These are phyloP conservation scores for Pseudogymnoascus sp. DNA, from an alignment of 2,329 filamentous ascomycete genomes.

Conservation along the genomic window DNA sequence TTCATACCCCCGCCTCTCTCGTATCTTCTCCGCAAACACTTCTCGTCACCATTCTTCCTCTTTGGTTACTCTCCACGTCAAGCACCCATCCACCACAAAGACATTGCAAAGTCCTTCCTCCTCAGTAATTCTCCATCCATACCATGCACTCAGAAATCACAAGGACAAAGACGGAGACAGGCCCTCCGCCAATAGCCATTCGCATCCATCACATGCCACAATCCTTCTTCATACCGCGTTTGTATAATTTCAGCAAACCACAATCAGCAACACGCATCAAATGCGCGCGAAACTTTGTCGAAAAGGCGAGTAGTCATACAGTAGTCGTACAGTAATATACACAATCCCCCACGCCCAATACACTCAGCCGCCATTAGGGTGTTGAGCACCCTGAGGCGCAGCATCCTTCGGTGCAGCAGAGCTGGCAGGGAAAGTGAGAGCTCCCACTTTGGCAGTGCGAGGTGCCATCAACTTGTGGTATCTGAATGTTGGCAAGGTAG, in stretches of 20 bases:
- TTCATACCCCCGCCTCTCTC: too few species aligned
- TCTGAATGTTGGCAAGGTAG: not conserved
- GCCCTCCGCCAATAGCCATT: not conserved
- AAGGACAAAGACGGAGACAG: not conserved
- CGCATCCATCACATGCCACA: not conserved
- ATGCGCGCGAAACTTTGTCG: not conserved
- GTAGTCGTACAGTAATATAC: not conserved
- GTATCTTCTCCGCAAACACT: not conserved
- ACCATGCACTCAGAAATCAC: not conserved
- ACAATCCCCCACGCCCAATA: not conserved
- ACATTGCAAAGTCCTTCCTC: not conserved
- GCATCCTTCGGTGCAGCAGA: not conserved
- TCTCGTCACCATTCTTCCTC: not conserved
- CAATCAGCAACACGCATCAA: not conserved
- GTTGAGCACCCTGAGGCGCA: not conserved
- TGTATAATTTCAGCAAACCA: not conserved
- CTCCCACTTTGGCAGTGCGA: not conserved
- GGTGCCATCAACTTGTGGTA: not conserved
- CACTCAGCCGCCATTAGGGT: not conserved
- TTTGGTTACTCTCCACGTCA: not conserved
- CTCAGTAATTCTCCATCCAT: not conserved
- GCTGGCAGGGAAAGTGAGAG: not conserved
- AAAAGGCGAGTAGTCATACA: not conserved
- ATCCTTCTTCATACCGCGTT: not conserved
- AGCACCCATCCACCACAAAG: not conserved